Evolutionary conservation across 2,329 filamentous ascomycete species (phyloP).

Genomic region (Fusarium xylarioides): DNA sequence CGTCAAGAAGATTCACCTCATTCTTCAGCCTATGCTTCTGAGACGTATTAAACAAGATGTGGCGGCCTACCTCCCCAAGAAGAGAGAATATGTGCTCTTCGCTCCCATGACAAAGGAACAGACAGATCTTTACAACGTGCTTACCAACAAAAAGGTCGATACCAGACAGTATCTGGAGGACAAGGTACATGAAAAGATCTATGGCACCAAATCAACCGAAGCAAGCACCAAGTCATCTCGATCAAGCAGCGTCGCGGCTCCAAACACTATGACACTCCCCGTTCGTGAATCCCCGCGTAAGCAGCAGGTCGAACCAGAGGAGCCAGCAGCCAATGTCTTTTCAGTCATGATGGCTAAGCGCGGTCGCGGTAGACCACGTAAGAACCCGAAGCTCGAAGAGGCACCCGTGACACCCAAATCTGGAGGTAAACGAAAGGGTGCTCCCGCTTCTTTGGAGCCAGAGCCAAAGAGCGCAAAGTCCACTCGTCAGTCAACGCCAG

Average conservation of each 20-base stretch:
- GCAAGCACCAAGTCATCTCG: slow-evolving; percentile 48
- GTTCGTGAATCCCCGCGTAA: slow-evolving; percentile 50
- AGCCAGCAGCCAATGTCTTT: slow-evolving; percentile 57
- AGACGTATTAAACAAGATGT: slow-evolving; percentile 93
- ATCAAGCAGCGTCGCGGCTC: slow-evolving; percentile 45
- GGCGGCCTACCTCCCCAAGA: slow-evolving; percentile 89
- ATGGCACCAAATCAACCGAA: slow-evolving; percentile 45
- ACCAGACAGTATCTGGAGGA: slow-evolving; percentile 82
- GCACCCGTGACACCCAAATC: slow-evolving; percentile 32
- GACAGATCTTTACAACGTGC: slow-evolving; percentile 82
- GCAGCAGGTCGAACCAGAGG: slow-evolving; percentile 38
- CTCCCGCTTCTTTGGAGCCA: slow-evolving; percentile 42
- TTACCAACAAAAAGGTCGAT: slow-evolving; percentile 66
- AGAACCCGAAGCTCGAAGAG: slow-evolving; percentile 38
- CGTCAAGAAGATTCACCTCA: slow-evolving; percentile 83
- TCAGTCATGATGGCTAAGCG: slow-evolving; percentile 61
- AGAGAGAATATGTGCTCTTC: slow-evolving; percentile 94
- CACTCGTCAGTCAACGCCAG: slow-evolving; percentile 78
- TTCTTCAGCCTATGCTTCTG: slow-evolving; percentile 89
- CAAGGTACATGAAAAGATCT: slow-evolving; percentile 74
- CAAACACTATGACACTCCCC: slow-evolving; percentile 44
- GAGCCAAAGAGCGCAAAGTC: slow-evolving; percentile 76
- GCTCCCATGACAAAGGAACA: slow-evolving; percentile 92
- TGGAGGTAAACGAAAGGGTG: slow-evolving; percentile 47
- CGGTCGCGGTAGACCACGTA: slow-evolving; percentile 35